Evolutionary conservation across 2,329 filamentous ascomycete species (phyloP), one percentile per base, ranked within the genome.

Genomic region (Arthrobotrys pseudoclavata): DNA sequence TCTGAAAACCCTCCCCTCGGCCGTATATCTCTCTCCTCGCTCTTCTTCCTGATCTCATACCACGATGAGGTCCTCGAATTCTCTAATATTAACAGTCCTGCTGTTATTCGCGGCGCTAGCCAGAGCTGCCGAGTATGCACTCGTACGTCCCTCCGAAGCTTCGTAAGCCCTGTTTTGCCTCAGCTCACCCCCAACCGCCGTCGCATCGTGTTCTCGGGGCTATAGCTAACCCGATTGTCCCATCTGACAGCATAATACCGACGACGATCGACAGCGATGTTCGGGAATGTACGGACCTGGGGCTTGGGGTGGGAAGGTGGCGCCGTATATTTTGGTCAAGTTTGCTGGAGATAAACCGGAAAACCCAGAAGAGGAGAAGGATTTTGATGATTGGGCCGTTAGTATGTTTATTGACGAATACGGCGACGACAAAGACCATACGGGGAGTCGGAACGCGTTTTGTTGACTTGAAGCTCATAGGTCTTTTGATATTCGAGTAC

Each of bases 401-500:
- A 77, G 74, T 77, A 77, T 34, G 74, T 77, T 22, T 40, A 34
- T 22, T 37, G 10, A 24, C 10, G 1, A 2, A 34, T 6, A 34
- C 1, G 1, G 3, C 4, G 55, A 60, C 22, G 18, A 3, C 0
- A 4, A 20, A 10, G 52, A 37, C n/a, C 29, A 7, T 29, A 40
- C 15, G 48, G 24, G 10, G 12, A 2, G 42, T 55, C 15, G 42
- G 45, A 60, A 97, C 83, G 91, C 92, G 4, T 53, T 31, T 37
- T 50, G 91, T 94, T 80, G 96, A 93, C 83, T 85, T 9, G 13
- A 37, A 31, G 29, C 13, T 50, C 45, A 31, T 63, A 77, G 74
- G 67, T 62, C 67, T 77, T 45, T 29, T 77, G 64, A 91, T 99
- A 79, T 99, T 97, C 84, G 95, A 99, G 85, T 99, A 94, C 93